Base-by-base conservation (phyloP, 1,139 yeast species). In the Hyphopichia buzzinii region DNA sequence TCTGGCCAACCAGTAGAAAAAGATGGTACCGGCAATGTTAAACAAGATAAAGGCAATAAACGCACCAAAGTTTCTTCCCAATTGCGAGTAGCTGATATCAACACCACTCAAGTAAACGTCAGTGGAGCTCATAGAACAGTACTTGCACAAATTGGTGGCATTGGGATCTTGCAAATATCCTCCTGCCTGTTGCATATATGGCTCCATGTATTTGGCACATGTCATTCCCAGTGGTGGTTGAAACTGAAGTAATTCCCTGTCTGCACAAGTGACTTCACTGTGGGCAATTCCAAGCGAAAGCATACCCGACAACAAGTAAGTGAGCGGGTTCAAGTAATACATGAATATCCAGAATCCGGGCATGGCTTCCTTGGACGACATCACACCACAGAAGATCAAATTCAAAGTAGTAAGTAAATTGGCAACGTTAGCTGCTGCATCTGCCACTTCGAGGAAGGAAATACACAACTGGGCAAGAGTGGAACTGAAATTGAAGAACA, bases 251-350 rank as follows among this genome's bases (percentile, higher is more conserved):
- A 62, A 62, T 55, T 82, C 89, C 34, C 57, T 57, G 2, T 41
- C 41, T 5, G 77, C 45, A 60, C 88, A 81, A 1, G 37, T 43
- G 22, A 50, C 57, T 3, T 22, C 26, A 23, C 44, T 38, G 24
- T 47, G 35, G 17, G 54, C 54, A 30, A 50, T 39, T 8, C 48
- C 54, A 26, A 72, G 59, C 11, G 79, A 53, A 41, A 82, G 54
- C 48, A 78, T 61, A 17, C 75, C 77, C 38, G 68, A 68, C 32
- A 78, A 62, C 49, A 77, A 62, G 48, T 79, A 79, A 1, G 56
- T 51, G 33, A 52, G 49, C 14, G 58, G 58, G 34, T 45, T 49
- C 19, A 42, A 41, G 41, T 63, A 47, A 52, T 65, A 57, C 64
- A 66, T 51, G 50, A 57, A 66, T 31, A 59, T 53, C 76, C 62